Evolutionary conservation across 2,329 filamentous ascomycete genomes (phyloP), one percentile per base, ranked within the genome.

Genomic region (Cryphonectria parasitica): DNA sequence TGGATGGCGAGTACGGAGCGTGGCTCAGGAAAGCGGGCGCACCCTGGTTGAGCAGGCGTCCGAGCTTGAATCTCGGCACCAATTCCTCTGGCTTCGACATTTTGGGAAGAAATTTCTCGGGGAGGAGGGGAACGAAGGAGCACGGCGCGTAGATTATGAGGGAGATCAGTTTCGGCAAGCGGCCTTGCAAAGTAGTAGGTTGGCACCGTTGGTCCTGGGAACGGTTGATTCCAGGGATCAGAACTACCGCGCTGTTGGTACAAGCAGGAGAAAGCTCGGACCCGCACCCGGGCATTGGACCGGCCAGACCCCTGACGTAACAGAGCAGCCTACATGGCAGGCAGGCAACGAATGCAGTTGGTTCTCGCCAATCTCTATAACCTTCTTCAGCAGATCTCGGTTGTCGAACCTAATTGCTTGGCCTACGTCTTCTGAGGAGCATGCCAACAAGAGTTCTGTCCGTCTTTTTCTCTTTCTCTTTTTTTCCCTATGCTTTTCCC

Each of bases 41-140:
- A 79, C 80, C 80, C 75, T 81, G 80, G 73, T 80, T 81, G 49
- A 81, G 76, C 39, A 77, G 75, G 28, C 77, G 76, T 65, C 79
- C 79, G 28, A 80, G 78, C 69, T 78, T 75, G 73, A 81, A 81
- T 56, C 71, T 76, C 64, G 79, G 78, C 71, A 81, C 76, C 6
- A 81, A 76, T 22, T 76, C 77, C 75, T 80, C 79, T 7, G 79
- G 72, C 75, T 8, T 69, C 72, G 43, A 73, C 73, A 67, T 78
- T 34, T 25, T 63, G 25, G n/a, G 45, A n/a, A 7, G 45, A 10
- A 36, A 36, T 13, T 34, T 31, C 39, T 31, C 52, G 34, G 41
- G 28, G 15, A 11, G 22, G 45, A n/a, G 5, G 43, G 7, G 43
- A 19, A 49, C 6, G 22, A 49, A 2, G 45, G n/a, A n/a, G 45